These are phyloP conservation scores for Fraxinus cuspidata DNA, from an alignment of 257 asterid species.

Conservation along the genomic window DNA sequence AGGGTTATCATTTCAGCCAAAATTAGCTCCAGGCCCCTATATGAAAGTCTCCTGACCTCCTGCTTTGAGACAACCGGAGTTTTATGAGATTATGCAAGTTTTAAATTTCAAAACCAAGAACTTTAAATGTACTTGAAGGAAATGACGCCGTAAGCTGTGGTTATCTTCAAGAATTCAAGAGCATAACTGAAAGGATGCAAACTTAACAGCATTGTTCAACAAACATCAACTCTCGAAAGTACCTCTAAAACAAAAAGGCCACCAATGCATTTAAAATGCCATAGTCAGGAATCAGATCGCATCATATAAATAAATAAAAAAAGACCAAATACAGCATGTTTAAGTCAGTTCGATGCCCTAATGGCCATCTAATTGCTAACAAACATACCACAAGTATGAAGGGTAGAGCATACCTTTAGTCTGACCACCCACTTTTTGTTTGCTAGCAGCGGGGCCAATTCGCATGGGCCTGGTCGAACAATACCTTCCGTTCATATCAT, in stretches of 20 bases:
- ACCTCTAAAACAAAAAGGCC: conserved; percentile 35
- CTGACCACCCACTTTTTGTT: conserved; percentile 67
- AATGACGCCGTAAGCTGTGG: conserved; percentile 46
- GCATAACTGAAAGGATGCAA: conserved; percentile 27
- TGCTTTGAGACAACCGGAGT: conserved; percentile 92
- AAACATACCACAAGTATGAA: background rate
- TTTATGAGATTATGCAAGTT: conserved; percentile 59
- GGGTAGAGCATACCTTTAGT: conserved; percentile 52
- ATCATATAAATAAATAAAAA: conserved; percentile 17
- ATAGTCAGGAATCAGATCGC: conserved; percentile 32
- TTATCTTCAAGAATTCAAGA: conserved; percentile 48
- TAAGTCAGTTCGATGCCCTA: conserved; percentile 15
- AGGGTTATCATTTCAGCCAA: conserved; percentile 85
- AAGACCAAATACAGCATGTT: conserved; percentile 15
- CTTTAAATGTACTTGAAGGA: conserved; percentile 46
- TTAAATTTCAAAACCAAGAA: conserved; percentile 45
- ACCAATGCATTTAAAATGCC: conserved; percentile 40
- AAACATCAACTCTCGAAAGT: conserved; percentile 34
- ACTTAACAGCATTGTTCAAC: conserved; percentile 45
- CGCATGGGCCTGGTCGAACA: conserved; percentile 96
- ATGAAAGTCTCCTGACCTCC: conserved; percentile 88
- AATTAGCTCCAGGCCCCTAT: conserved; percentile 86
- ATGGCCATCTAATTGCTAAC: conserved; percentile 19
- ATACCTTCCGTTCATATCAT: conserved; percentile 91
- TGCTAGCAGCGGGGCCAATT: conserved; percentile 90